phyloP scores from a whole-genome alignment of 1,139 yeast genomes.

The Suhomyces bolitotheri region DNA sequence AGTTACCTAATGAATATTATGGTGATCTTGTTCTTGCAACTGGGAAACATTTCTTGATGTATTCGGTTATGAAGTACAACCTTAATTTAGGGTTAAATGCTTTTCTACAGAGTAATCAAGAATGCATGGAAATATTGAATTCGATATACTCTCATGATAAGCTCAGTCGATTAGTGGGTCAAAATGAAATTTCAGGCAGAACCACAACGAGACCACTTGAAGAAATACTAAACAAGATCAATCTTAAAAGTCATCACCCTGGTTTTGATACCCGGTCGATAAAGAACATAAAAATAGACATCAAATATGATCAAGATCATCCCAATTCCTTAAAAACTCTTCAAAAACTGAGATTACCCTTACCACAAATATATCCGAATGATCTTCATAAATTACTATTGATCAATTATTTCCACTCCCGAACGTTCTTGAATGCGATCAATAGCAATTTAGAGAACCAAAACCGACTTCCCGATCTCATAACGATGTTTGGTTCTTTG shows the following conservation, averaged over 20 bases:
- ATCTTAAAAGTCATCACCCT: background rate
- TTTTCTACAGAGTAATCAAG: conserved; percentile 17
- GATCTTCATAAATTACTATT: conserved; percentile 16
- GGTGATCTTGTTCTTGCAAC: conserved; percentile 1
- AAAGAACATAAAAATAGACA: conserved; percentile 2
- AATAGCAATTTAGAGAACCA: conserved; percentile 6
- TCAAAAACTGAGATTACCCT: background rate
- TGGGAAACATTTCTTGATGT: conserved; percentile 15
- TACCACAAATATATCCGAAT: conserved; percentile 6
- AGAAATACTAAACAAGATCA: background rate
- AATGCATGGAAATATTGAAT: conserved; percentile 10
- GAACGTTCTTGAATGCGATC: conserved; percentile 15
- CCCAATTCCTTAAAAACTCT: background rate
- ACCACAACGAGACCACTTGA: background rate
- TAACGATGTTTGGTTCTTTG: conserved; percentile 18
- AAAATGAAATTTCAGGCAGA: background rate
- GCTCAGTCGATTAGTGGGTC: conserved; percentile 3
- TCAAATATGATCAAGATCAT: background rate
- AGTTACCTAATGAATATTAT: background rate
- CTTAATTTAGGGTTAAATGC: conserved; percentile 15
- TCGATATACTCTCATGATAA: conserved; percentile 6
- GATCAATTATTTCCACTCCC: conserved; percentile 20
- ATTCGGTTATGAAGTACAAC: conserved; percentile 11
- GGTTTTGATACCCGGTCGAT: background rate
- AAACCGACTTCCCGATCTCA: conserved; percentile 14